These are phyloP conservation scores for Choricystis sp. DNA, from an alignment of 139 green algal species.

Conservation along the genomic window DNA sequence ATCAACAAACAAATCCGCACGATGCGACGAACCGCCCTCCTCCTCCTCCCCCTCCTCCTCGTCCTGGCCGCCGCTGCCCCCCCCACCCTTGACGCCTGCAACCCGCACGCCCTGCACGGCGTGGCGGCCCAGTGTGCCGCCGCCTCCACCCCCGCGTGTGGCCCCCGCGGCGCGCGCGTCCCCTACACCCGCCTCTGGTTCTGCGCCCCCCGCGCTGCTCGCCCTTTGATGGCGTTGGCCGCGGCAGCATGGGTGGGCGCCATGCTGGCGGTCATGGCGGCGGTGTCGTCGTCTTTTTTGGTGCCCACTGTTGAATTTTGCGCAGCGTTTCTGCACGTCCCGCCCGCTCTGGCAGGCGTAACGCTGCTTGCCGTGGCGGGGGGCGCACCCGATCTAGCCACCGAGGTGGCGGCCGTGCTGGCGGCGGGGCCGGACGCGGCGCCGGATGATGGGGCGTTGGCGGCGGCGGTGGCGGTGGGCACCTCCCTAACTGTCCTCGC, in stretches of 20 bases:
- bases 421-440: no score
- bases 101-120: neutral
- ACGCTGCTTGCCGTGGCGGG: neutral
- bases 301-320: neutral
- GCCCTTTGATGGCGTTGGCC: neutral
- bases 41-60: no score
- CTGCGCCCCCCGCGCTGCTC: neutral
- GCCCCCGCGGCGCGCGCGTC: neutral
- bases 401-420: neutral
- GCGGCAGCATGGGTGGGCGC: no score
- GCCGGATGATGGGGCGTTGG: neutral
- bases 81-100: neutral
- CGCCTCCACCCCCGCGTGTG: no score
- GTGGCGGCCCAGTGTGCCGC: neutral
- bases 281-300: neutral
- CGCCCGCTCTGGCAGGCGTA: neutral
- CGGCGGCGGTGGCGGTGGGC: neutral
- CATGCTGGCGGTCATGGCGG: neutral
- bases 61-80: neutral
- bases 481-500: neutral
- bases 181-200: neutral
- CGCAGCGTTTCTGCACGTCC: neutral
- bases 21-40: no score
- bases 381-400: neutral
- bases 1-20: no score